phyloP scores from a whole-genome alignment of 225 moss, liverwort and hornwort genomes.

The Polytrichum commune region DNA sequence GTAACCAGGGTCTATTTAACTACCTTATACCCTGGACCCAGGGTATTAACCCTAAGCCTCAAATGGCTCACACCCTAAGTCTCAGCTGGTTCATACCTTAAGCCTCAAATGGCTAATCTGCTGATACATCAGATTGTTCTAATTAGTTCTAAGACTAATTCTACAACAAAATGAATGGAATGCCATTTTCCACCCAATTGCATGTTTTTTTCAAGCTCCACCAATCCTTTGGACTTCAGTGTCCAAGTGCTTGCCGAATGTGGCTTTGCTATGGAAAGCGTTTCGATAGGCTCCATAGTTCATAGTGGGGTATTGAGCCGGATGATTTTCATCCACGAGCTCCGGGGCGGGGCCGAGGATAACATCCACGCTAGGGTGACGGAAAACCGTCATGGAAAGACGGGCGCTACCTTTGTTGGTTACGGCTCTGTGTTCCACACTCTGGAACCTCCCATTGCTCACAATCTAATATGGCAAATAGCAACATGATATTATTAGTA shows the following conservation, averaged over 20 bases:
- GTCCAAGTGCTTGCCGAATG: conserved; percentile 5
- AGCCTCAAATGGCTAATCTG: too few species aligned
- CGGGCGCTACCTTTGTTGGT: conserved; percentile 22
- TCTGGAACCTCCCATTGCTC: conserved; percentile 33
- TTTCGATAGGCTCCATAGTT: conserved; percentile 16
- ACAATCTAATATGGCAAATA: conserved; percentile 16
- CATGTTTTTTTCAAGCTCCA: too few species aligned
- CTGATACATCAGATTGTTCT: too few species aligned
- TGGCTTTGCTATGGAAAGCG: conserved; percentile 12
- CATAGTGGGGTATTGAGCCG: conserved; percentile 4
- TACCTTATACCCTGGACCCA: too few species aligned
- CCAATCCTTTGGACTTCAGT: background rate
- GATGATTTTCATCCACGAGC: conserved; percentile 11
- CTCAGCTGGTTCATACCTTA: too few species aligned
- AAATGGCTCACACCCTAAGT: too few species aligned
- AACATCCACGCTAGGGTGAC: conserved; percentile 10
- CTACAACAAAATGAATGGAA: too few species aligned
- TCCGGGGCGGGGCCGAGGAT: conserved; percentile 12
- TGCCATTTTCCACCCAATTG: too few species aligned
- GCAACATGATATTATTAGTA: too few species aligned
- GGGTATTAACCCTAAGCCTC: too few species aligned
- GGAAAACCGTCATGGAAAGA: conserved; percentile 17
- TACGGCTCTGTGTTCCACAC: conserved; percentile 38
- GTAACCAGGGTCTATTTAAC: too few species aligned
- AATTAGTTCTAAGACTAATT: too few species aligned